Evolutionary conservation across 768 basidiomycete genomes (phyloP).

Genomic region (Clathrus columnatus): DNA sequence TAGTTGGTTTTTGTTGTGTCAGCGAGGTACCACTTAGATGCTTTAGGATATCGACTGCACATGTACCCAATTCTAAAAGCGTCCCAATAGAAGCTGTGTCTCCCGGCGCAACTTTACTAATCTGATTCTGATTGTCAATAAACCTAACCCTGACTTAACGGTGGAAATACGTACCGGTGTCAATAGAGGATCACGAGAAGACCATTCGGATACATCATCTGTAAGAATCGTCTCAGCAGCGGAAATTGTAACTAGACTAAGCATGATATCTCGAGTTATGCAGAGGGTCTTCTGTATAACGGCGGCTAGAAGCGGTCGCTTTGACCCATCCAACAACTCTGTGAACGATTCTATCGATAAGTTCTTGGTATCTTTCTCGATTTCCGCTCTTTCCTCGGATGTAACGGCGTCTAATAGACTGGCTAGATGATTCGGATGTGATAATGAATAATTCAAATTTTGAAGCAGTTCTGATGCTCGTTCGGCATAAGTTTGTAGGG

Average conservation of each 20-base stretch:
- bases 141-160: neutral
- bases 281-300: slow-evolving; percentile 65
- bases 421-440: slow-evolving; percentile 84
- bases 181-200: slow-evolving; percentile 54
- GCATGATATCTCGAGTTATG: slow-evolving; percentile 59
- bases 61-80: slow-evolving; percentile 74
- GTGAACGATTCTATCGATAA: slow-evolving; percentile 29
- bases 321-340: slow-evolving; percentile 49
- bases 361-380: slow-evolving; percentile 50
- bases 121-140: slow-evolving; percentile 34
- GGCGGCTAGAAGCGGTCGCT: slow-evolving; percentile 62
- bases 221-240: slow-evolving; percentile 59
- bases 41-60: slow-evolving; percentile 63
- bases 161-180: slow-evolving; percentile 51
- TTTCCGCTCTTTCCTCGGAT: slow-evolving; percentile 55
- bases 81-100: slow-evolving; percentile 84
- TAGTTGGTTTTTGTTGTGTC: slow-evolving; percentile 37
- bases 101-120: slow-evolving; percentile 73
- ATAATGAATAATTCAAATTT: slow-evolving; percentile 82
- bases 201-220: slow-evolving; percentile 43
- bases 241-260: slow-evolving; percentile 62
- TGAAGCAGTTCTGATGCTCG: slow-evolving; percentile 70
- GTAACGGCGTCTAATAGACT: slow-evolving; percentile 75
- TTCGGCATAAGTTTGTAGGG: slow-evolving; percentile 59
- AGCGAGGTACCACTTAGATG: slow-evolving; percentile 56